Base-by-base conservation (phyloP, 768 basidiomycete species). In the Boletus rubropictus region DNA sequence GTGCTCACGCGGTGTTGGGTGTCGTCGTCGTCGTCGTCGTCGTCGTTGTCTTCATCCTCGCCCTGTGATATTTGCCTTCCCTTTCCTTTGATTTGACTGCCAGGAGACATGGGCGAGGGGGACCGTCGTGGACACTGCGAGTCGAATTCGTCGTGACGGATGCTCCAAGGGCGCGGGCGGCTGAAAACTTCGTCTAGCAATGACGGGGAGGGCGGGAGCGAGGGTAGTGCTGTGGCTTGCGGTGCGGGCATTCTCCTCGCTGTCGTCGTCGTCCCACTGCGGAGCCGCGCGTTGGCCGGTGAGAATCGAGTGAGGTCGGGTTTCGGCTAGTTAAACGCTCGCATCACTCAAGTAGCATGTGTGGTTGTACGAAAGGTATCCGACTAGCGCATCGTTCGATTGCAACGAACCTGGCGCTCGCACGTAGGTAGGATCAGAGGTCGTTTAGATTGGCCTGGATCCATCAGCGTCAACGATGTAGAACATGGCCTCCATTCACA, bases 271-370 rank as follows among this genome's bases (percentile, higher is more conserved):
- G 47, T 31, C 22, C 25, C 29, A 35, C 33, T 41, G 34, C 21
- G 25, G 18, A 36, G 27, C 34, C 31, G 21, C 21, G 21, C 17
- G 47, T 32, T 28, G 42, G 25, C 11, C 5, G 34, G 17, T 25
- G 31, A 44, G 39, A 42, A 38, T 11, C 15, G 11, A 41, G 34
- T 28, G 32, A 12, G 1, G 46, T 52, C 50, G 50, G 54, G 9
- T 39, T 20, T 60, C 52, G 58, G 58, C 50, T 56, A 43, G 17
- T 21, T 37, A 41, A 89, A 69, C 90, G 93, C 24, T 82, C 1
- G 76, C n/a, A n/a, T n/a, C n/a, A n/a, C n/a, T n/a, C n/a, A 46
- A 14, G 24, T 25, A 86, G 69, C 28, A 83, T n/a, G n/a, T n/a
- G n/a, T n/a, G n/a, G n/a, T n/a, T n/a, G n/a, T n/a, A n/a, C n/a